phyloP scores from a whole-genome alignment of 2,329 filamentous ascomycete species.

The Botrytis aclada region DNA sequence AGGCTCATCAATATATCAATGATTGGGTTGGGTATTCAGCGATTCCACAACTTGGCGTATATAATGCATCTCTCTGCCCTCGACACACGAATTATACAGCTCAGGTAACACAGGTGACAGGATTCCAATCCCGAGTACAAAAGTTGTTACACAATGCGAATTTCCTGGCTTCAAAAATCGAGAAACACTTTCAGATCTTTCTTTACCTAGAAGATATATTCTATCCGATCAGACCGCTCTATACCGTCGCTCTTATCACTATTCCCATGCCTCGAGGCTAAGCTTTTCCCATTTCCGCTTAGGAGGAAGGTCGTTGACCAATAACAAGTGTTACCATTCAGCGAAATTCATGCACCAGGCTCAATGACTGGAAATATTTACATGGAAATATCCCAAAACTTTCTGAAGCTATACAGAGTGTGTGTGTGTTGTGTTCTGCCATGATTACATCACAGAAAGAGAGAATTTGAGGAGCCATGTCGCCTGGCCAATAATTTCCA shows the following conservation, averaged over 20 bases:
- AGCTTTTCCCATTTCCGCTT: not conserved
- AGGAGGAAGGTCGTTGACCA: not conserved
- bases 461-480: not conserved
- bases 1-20: too few species aligned
- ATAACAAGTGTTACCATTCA: not conserved
- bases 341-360: not conserved
- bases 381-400: not conserved
- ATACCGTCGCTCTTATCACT: not conserved
- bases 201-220: not conserved
- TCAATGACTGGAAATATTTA: not conserved
- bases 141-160: not conserved
- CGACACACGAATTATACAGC: not conserved
- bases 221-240: not conserved
- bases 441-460: not conserved
- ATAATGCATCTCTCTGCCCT: too few species aligned
- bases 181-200: not conserved
- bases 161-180: not conserved
- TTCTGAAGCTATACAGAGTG: not conserved
- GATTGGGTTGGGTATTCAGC: not conserved
- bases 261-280: not conserved
- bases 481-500: not conserved
- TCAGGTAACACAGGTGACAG: too few species aligned
- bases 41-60: not conserved
- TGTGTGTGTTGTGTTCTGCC: not conserved
- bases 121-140: not conserved